phyloP scores from a whole-genome alignment of 345 rosid species.

The Orychophragmus violaceus region DNA sequence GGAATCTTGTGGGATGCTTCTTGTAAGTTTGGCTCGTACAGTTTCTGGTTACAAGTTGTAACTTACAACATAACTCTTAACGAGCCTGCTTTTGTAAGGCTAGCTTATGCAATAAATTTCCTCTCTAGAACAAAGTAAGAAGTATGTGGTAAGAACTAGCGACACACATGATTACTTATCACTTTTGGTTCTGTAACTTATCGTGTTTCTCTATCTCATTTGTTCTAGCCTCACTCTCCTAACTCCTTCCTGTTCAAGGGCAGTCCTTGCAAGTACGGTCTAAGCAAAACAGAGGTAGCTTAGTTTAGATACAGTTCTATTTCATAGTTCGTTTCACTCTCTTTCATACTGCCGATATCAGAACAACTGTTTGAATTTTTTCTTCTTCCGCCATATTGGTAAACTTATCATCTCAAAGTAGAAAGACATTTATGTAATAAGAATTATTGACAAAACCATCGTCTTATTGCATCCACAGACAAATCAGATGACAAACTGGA shows the following conservation, averaged over 20 bases:
- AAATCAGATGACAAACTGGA: no score
- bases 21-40: conserved; percentile 17
- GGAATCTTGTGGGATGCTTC: neutral
- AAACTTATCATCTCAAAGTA: no score
- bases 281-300: neutral
- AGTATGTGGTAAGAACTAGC: neutral
- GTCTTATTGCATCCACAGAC: no score
- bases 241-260: neutral
- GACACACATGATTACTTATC: no score
- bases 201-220: neutral
- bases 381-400: no score
- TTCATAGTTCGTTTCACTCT: neutral
- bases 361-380: neutral
- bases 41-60: conserved; percentile 5
- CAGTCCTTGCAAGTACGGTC: neutral
- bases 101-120: neutral
- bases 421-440: no score
- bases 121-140: neutral
- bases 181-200: no score
- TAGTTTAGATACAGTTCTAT: neutral
- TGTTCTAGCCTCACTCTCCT: neutral
- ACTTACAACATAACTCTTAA: neutral
- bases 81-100: conserved; percentile 8
- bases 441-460: no score
- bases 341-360: neutral